phyloP scores from a whole-genome alignment of 148 eudicot species.

The Fallopia convolvulus region DNA sequence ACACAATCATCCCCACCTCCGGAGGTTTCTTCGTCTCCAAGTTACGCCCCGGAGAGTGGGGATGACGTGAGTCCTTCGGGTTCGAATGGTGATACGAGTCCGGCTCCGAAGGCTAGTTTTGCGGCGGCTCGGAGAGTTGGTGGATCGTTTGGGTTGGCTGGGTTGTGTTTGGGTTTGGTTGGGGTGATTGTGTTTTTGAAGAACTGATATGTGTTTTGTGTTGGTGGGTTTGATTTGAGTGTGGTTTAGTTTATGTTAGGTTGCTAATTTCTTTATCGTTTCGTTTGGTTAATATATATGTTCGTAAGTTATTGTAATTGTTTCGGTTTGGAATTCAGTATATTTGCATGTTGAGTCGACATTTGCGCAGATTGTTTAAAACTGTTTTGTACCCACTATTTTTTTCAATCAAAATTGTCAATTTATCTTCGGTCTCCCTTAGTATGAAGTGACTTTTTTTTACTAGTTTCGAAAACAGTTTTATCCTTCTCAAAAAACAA shows the following conservation, averaged over 20 bases:
- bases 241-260: not conserved
- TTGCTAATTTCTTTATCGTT: not conserved
- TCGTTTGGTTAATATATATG: not conserved
- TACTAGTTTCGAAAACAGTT: too few relatives aligned
- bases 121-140: not conserved
- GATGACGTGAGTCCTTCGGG: not conserved
- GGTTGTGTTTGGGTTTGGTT: not conserved
- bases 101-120: not conserved
- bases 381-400: too few relatives aligned
- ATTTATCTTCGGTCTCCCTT: too few relatives aligned
- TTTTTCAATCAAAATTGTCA: too few relatives aligned
- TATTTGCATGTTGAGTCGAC: too few relatives aligned
- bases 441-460: too few relatives aligned
- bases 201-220: not conserved
- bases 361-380: too few relatives aligned
- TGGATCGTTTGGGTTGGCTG: not conserved
- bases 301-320: not conserved
- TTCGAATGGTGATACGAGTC: not conserved
- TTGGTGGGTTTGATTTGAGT: not conserved
- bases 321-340: not conserved
- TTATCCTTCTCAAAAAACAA: too few relatives aligned
- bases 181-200: not conserved
- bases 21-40: not conserved
- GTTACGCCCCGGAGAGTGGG: not conserved
- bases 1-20: constrained; percentile 2